Evolutionary conservation across 805 yeast genomes (phyloP), one percentile per base, ranked within the genome.

Genomic region (Gaillardinia entomophila): DNA sequence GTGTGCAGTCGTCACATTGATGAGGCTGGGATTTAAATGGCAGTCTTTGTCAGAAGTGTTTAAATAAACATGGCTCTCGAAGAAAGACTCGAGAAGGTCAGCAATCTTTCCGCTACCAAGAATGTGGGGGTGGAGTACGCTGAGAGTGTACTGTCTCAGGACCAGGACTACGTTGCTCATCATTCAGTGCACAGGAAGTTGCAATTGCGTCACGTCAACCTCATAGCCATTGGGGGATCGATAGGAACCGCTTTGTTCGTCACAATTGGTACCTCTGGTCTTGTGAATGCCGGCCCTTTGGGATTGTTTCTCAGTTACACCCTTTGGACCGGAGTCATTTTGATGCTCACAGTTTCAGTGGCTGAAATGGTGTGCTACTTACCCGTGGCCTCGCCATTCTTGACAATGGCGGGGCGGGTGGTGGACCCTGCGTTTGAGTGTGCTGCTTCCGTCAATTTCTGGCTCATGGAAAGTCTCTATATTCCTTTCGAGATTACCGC

Each of bases 141-240:
- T n/a, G n/a, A n/a, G n/a, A n/a, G n/a, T n/a, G n/a, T n/a, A n/a
- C n/a, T n/a, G n/a, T n/a, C n/a, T n/a, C n/a, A n/a, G n/a, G n/a
- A n/a, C n/a, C n/a, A n/a, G n/a, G n/a, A n/a, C n/a, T n/a, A n/a
- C n/a, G n/a, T n/a, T n/a, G n/a, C n/a, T n/a, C 25, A 23, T n/a
- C 12, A 8, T 8, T n/a, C n/a, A n/a, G n/a, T n/a, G n/a, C n/a
- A n/a, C n/a, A n/a, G n/a, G n/a, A n/a, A n/a, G n/a, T 38, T 57
- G 13, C 37, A 51, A 31, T 41, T 46, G 29, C 50, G 68, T 37
- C 68, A 62, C 40, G 52, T 62, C 31, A 59, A 60, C 35, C 54
- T 62, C 33, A 61, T 62, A 25, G 62, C 63, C 12, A 62, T 62
- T 26, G 67, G 66, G 22, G 68, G 68, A 8, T 48, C 63, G 28